Evolutionary conservation across 73 alveolate genomes (phyloP), one percentile per base, ranked within the genome.

Genomic region (Blepharisma stoltei): DNA sequence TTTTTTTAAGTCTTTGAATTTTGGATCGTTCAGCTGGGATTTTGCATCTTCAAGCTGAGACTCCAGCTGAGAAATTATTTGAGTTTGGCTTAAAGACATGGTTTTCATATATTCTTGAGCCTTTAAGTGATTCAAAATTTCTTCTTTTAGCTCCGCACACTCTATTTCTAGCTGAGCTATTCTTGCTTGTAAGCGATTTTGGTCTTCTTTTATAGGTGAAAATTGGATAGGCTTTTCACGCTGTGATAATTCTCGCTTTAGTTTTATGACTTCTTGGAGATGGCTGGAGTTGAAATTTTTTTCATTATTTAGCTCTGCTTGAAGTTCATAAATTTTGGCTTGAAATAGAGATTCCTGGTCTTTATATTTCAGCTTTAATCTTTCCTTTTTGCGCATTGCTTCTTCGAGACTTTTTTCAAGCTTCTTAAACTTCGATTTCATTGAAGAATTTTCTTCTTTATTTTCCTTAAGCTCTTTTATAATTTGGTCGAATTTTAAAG

Each of bases 231-330:
- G 14, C 23, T n/a, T n/a, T 9, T 60, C 73, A 1, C 23, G 73
- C 2, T n/a, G 18, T 1, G 73, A 20, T 18, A 60, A 5, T 1
- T n/a, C 73, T 25, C 18, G 37, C 23, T 60, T 60, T 18, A 60
- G 73, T 5, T 60, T 60, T 25, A 25, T 60, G 73, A 60, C 48
- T 60, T 60, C 73, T 60, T 60, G 37, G 2, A 60, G 23, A 25
- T 60, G 73, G 45, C 14, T 60, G 18, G 73, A n/a, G 46, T 60
- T 60, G 4, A 60, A 60, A 20, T 8, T 60, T 25, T 60, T 60
- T 5, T 60, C 73, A 4, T 60, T 60, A 60, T 60, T 60, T 14
- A 60, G 3, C 23, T 60, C 73, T 60, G 14, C 73, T 25, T 60
- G 73, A 14, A 60, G 45, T n/a, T n/a, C 38, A 20, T 18, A n/a